These are phyloP conservation scores for Allantophomopsis lycopodina DNA, from an alignment of 2,329 filamentous ascomycete genomes.

Conservation along the genomic window DNA sequence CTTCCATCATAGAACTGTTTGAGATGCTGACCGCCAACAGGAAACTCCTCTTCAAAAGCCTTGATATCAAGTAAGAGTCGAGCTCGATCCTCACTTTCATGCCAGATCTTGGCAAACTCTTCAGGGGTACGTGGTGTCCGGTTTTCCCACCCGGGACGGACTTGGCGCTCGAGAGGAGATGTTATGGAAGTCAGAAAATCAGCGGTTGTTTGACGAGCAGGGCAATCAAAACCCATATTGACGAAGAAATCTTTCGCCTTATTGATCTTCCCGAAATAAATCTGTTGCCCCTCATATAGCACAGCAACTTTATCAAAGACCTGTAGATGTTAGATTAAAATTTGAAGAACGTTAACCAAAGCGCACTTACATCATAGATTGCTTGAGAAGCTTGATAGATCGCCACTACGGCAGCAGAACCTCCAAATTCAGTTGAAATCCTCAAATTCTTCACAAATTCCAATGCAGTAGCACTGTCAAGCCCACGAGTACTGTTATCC, in stretches of 20 bases:
- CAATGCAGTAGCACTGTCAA: constrained; percentile 60
- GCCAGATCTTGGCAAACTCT: constrained; percentile 45
- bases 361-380: constrained; percentile 51
- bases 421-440: constrained; percentile 47
- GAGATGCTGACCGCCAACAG: constrained; percentile 54
- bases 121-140: constrained; percentile 53
- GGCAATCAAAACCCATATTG: constrained; percentile 54
- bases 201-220: constrained; percentile 49
- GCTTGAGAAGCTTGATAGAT: constrained; percentile 60
- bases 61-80: constrained; percentile 47
- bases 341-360: constrained; percentile 2
- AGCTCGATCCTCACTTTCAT: constrained; percentile 28
- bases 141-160: constrained; percentile 33
- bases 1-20: constrained; percentile 47
- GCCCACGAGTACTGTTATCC: constrained; percentile 64
- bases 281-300: constrained; percentile 64
- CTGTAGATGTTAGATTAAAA: too few species aligned
- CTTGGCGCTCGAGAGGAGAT: constrained; percentile 43
- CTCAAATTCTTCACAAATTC: constrained; percentile 58
- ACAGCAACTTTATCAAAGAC: constrained; percentile 65
- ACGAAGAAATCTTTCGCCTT: constrained; percentile 53
- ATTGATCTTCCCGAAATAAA: constrained; percentile 55
- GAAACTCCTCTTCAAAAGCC: constrained; percentile 42
- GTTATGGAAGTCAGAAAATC: constrained; percentile 61
- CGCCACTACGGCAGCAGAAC: constrained; percentile 48